A percentile compares a stretch with the other conserved stretches of the same genome.
phyloP scores from a whole-genome alignment of 306 rosid genomes.

The Sicyos baderoa region DNA sequence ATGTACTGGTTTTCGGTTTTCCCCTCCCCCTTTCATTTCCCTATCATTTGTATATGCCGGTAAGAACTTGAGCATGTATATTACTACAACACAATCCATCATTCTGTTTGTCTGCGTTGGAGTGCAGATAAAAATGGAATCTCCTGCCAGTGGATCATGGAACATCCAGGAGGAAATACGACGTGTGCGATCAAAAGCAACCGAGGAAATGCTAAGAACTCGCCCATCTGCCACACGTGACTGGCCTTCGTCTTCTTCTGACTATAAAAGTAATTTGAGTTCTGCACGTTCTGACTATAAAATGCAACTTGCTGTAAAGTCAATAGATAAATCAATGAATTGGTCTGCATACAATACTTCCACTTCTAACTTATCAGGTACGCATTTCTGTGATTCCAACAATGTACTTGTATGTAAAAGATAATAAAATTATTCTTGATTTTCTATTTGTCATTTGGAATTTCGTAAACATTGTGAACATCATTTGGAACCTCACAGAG shows the following conservation, averaged over 20 bases:
- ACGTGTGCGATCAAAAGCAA: slow-evolving; percentile 82
- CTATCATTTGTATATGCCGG: neutral
- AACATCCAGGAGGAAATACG: slow-evolving; percentile 93
- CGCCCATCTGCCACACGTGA: slow-evolving; percentile 67
- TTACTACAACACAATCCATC: neutral
- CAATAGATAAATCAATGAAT: slow-evolving; percentile 32
- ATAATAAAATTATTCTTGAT: neutral
- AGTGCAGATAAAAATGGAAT: slow-evolving; percentile 62
- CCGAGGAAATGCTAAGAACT: slow-evolving; percentile 80
- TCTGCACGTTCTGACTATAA: slow-evolving; percentile 32
- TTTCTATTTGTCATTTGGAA: slow-evolving; percentile 16
- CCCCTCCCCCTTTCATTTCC: neutral
- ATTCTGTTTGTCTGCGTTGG: slow-evolving; percentile 18
- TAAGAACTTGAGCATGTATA: neutral
- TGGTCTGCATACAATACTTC: slow-evolving; percentile 23
- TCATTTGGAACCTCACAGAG: slow-evolving; percentile 36
- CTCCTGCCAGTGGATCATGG: slow-evolving; percentile 72
- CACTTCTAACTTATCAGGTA: slow-evolving; percentile 37
- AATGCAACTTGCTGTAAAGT: slow-evolving; percentile 24
- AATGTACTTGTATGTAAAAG: slow-evolving; percentile 11
- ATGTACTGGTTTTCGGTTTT: neutral
- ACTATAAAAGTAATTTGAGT: slow-evolving; percentile 32
- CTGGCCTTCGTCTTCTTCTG: slow-evolving; percentile 44
- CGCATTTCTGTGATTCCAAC: slow-evolving; percentile 20
- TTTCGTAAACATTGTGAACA: slow-evolving; percentile 22